phyloP scores from a whole-genome alignment of 192 early-diverging fungal genomes.

The Obelidium mucronatum region DNA sequence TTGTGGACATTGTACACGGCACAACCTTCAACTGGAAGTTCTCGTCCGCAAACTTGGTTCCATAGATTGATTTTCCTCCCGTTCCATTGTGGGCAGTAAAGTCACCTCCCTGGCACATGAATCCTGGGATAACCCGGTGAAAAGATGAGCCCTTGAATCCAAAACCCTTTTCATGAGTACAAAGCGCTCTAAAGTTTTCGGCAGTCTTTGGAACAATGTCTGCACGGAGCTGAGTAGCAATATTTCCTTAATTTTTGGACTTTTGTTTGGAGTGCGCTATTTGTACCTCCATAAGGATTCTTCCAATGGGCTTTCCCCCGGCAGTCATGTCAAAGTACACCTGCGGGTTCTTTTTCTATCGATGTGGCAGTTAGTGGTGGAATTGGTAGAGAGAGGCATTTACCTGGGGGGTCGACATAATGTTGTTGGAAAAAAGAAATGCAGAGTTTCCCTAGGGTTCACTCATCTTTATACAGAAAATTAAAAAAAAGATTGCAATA shows the following conservation, averaged over 20 bases:
- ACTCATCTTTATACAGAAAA: too few relatives aligned
- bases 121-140: conserved; percentile 84
- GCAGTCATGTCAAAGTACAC: conserved; percentile 78
- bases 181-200: conserved; percentile 98
- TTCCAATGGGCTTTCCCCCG: conserved; percentile 54
- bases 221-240: conserved; percentile 41
- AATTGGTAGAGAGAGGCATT: too few relatives aligned
- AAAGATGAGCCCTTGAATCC: conserved; percentile 77
- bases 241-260: conserved; percentile 2
- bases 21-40: conserved; percentile 76
- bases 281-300: conserved; percentile 63
- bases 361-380: too few relatives aligned
- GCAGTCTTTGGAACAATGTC: conserved; percentile 61
- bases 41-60: conserved; percentile 89
- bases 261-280: conserved; percentile 32
- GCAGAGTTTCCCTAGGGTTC: too few relatives aligned
- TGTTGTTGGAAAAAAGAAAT: too few relatives aligned
- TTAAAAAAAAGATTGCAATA: too few relatives aligned
- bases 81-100: conserved; percentile 87
- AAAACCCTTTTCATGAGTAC: conserved; percentile 94
- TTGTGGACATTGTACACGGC: conserved; percentile 22
- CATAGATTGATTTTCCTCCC: conserved; percentile 78
- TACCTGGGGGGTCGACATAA: too few relatives aligned
- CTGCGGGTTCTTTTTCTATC: conserved; percentile 40
- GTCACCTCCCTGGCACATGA: conserved; percentile 84